Conservation (phyloP, 2,329 filamentous ascomycete species). For the Lachnellula suecica region DNA sequence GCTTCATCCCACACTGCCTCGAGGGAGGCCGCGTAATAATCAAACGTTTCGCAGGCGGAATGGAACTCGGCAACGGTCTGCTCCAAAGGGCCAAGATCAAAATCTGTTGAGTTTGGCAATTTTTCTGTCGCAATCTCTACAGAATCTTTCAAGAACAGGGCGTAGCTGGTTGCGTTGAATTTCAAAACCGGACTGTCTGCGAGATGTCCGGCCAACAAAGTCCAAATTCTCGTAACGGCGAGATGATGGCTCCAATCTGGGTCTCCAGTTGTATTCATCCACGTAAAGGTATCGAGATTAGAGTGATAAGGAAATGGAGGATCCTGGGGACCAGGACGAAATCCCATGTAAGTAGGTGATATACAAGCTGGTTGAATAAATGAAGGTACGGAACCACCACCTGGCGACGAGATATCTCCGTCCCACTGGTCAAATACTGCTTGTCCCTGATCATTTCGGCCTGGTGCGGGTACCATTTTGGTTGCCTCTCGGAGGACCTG, state of each 20-base stretch:
- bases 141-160: neutral
- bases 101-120: neutral
- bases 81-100: neutral
- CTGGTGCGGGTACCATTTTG: neutral
- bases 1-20: neutral
- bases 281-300: slow-evolving; percentile 79
- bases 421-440: slow-evolving; percentile 51
- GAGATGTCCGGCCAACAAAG: slow-evolving; percentile 44
- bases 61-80: neutral
- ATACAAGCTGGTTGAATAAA: slow-evolving; percentile 49
- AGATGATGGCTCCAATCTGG: slow-evolving; percentile 54
- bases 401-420: neutral
- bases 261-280: slow-evolving; percentile 78
- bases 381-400: slow-evolving; percentile 60
- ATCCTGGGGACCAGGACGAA: slow-evolving; percentile 35
- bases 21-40: neutral
- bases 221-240: slow-evolving; percentile 51
- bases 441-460: slow-evolving; percentile 26
- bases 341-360: slow-evolving; percentile 51
- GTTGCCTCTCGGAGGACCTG: neutral
- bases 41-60: neutral
- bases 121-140: neutral
- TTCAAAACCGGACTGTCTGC: slow-evolving; percentile 46
- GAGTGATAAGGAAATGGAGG: slow-evolving; percentile 73
- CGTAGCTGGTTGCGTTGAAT: slow-evolving; percentile 34